Conservation (phyloP, 75 land plant species). For the Chamaecyparis obtusa region DNA sequence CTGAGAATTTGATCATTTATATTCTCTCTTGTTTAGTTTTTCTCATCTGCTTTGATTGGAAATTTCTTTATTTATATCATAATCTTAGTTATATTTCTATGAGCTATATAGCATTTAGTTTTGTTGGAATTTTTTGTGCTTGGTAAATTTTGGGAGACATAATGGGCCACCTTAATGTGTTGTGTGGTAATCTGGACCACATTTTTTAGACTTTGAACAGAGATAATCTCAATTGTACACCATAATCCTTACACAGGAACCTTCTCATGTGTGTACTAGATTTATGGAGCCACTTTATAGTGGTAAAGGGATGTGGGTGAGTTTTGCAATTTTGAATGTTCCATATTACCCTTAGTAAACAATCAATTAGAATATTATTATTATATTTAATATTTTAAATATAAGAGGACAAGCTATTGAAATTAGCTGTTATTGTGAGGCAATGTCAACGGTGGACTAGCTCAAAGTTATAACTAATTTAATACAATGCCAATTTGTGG, state of each 20-base stretch:
- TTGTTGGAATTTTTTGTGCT: not conserved
- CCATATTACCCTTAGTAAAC: too few species aligned
- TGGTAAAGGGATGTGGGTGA: not conserved
- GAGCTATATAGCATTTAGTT: not conserved
- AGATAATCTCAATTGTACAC: not conserved
- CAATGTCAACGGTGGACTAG: not conserved
- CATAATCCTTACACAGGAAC: not conserved
- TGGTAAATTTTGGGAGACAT: not conserved
- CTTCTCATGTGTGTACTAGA: not conserved
- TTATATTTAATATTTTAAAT: not conserved
- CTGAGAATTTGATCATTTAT: not conserved
- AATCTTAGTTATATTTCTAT: not conserved
- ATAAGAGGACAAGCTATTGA: not conserved
- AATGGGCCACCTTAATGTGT: not conserved
- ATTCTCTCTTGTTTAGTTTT: not conserved
- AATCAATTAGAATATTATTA: not conserved
- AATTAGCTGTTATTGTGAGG: not conserved
- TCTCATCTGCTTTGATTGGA: too few species aligned
- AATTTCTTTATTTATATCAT: too few species aligned
- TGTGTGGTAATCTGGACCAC: not conserved
- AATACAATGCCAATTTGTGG: not conserved
- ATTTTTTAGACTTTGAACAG: not conserved
- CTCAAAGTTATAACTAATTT: not conserved
- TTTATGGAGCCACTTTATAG: not conserved
- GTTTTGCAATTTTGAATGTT: too few species aligned